Percentiles rank a stretch among this genome's conserved stretches.
Conservation (phyloP, 2,329 filamentous ascomycete genomes). For the Acrocalymma vagum region DNA sequence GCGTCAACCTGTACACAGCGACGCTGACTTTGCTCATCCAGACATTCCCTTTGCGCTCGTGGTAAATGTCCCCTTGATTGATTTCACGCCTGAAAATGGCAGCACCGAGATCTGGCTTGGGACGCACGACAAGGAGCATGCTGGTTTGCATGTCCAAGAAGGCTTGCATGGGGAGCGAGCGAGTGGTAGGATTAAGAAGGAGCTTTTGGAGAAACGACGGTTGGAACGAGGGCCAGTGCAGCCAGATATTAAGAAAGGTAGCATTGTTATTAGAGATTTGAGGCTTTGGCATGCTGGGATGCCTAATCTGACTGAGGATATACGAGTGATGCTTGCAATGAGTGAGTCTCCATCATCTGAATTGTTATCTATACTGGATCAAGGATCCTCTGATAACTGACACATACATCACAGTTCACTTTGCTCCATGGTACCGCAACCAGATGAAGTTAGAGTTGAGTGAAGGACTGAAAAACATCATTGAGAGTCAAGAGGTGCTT, state of each 20-base stretch:
- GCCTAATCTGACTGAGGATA: constrained; percentile 54
- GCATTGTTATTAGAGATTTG: constrained; percentile 57
- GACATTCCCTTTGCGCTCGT: constrained; percentile 55
- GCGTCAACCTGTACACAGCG: constrained; percentile 45
- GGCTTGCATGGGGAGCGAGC: constrained; percentile 51
- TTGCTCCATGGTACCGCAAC: constrained; percentile 67
- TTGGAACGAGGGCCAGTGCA: constrained; percentile 29
- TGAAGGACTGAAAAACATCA: too few relatives aligned
- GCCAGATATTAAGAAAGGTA: constrained; percentile 51
- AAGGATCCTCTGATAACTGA: too few relatives aligned
- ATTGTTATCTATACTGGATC: neutral
- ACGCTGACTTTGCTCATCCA: constrained; percentile 44
- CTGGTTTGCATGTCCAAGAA: too few relatives aligned
- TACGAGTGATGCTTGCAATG: constrained; percentile 56
- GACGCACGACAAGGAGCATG: constrained; percentile 56
- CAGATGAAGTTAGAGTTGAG: constrained; percentile 67
- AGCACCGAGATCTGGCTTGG: constrained; percentile 62
- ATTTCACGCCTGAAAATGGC: constrained; percentile 56
- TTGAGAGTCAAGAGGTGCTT: too few relatives aligned
- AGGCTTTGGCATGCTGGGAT: constrained; percentile 61
- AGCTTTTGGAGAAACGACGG: constrained; percentile 26
- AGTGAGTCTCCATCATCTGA: constrained; percentile 25
- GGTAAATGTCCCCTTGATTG: constrained; percentile 58
- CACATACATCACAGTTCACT: too few relatives aligned
- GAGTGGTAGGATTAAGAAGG: constrained; percentile 37